Evolutionary conservation across 148 eudicot genomes (phyloP), one percentile per base, ranked within the genome.

Genomic region (Vaccinium corymbosum): DNA sequence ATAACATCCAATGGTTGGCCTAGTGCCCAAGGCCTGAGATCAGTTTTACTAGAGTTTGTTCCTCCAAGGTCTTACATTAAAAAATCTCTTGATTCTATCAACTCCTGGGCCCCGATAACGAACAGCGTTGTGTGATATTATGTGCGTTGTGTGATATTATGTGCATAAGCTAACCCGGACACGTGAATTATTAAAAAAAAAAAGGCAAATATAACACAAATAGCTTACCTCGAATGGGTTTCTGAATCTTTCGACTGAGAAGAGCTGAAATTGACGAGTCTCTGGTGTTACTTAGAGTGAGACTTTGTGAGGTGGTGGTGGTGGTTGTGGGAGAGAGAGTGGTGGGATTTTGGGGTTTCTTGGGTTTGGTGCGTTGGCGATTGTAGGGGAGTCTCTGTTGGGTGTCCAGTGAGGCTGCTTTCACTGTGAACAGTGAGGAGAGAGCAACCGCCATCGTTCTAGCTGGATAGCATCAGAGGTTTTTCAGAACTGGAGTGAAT

Each of bases 301-400:
- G 50, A 49, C 49, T 14, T 61, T 76, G 84, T 64, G 88, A 81
- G 38, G 38, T 35, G 38, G 38, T 2, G 42, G 56, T 48, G 86
- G 83, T 55, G 51, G 86, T 5, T 50, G 83, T 74, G 83, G 89
- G 56, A 49, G 80, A 49, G 76, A 74, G 14, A 0, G 85, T 7
- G 8, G 81, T 48, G 32, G 87, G 82, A 76, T 82, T 86, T 20
- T 53, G 77, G 81, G 86, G 87, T 10, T 79, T 85, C 27, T 79
- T 88, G 81, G 90, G 82, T 83, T 87, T 78, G 87, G 93, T 42
- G 83, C 90, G 80, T 86, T 92, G 85, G 81, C 85, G 97, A 62
- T 90, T 94, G 94, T 94, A 94, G 12, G 94, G 85, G 16, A 90
- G 85, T 72, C 89, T 90, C 79, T 91, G 91, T 6, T 86, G 92